Conservation (phyloP, 305 asterid species). For the Petunia hybrid region DNA sequence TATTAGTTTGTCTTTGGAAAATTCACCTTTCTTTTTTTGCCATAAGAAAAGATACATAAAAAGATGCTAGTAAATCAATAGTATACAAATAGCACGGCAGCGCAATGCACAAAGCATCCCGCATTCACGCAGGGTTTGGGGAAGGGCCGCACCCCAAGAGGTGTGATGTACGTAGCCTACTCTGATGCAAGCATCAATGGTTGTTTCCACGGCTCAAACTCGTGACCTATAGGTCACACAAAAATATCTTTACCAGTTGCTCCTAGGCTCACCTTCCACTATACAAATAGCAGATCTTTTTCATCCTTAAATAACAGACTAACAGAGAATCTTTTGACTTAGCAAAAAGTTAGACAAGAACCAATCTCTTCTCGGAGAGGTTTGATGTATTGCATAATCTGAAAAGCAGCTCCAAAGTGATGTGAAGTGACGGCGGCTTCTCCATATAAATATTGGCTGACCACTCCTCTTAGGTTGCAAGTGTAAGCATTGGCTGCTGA, state of each 20-base stretch:
- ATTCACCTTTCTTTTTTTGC: neutral
- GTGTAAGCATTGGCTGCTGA: neutral
- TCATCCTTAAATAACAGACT: neutral
- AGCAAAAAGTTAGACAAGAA: neutral
- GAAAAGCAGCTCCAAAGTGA: neutral
- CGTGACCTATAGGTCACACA: no score
- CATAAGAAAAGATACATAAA: neutral
- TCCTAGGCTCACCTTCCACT: no score
- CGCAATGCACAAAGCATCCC: no score
- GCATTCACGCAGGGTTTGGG: no score
- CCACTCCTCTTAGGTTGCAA: neutral
- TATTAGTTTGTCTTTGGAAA: constrained; percentile 12
- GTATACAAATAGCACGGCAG: no score
- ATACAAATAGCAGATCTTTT: neutral
- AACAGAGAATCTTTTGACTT: constrained; percentile 12
- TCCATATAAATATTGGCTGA: neutral
- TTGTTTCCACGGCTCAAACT: no score
- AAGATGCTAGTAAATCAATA: neutral
- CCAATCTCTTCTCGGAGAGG: neutral
- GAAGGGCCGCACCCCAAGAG: no score
- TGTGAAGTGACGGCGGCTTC: neutral
- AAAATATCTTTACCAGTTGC: no score
- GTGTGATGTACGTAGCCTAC: no score
- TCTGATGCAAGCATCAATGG: no score
- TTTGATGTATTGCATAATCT: constrained; percentile 8